Base-by-base conservation (phyloP, 1,284 basidiomycete species). In the Fomitopsis schrenkii region DNA sequence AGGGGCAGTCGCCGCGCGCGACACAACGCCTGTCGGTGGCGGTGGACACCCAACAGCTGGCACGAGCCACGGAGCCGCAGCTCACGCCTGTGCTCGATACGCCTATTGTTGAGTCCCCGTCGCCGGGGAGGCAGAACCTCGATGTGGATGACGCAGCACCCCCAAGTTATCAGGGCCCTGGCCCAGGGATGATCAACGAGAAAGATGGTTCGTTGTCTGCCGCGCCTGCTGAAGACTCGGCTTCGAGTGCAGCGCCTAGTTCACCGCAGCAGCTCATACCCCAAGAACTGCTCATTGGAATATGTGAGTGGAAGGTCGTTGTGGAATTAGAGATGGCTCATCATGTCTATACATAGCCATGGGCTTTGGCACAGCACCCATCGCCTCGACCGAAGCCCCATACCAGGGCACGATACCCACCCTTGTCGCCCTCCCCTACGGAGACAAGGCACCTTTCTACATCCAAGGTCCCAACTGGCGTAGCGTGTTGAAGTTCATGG, bases 401-500 rank as follows among this genome's bases (percentile, higher is more conserved):
- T 83, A 87, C 82, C 63, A 74, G 46, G 79, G 76, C 17, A 68
- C 79, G 1, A 82, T 92, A 73, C 91, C 90, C 5, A 86, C 87
- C 65, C 81, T 90, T 48, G 84, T 93, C 36, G 80, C 83, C 8
- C 75, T 93, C 58, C 87, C 88, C 2, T 88, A 85, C 67, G 87
- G 86, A 5, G 83, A 82, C 65, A 83, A 80, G 55, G 83, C 86
- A 7, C 81, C 88, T 15, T 78, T 92, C 62, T 87, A 92, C 70
- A 73, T 93, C 38, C 87, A 88, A 67, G 87, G 87, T 2, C 83
- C 85, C 14, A 85, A 75, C 64, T 93, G 91, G 90, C 82, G 84
- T 36, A 84, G 85, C 68, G 68, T 92, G 54, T 76, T 93, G 52
- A 88, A 84, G 67, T 70, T 93, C 48, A 84, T 92, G 83, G 89